phyloP scores from a whole-genome alignment of 192 early-diverging fungal genomes.

The Entophlyctis helioformis region DNA sequence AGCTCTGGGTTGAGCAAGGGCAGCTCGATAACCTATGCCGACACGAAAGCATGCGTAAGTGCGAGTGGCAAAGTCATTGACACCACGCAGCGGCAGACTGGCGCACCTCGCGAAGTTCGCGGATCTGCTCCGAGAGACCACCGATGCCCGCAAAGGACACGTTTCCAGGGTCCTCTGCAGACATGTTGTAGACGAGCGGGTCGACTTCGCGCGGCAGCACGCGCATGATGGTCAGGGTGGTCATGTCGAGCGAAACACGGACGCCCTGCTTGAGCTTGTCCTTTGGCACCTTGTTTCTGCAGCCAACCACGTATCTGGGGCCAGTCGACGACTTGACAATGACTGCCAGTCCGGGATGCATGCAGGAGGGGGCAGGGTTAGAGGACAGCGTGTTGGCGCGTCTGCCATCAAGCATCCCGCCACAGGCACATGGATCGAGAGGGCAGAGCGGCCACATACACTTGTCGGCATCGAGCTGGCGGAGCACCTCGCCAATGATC shows the following conservation, averaged over 20 bases:
- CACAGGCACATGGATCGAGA: too few relatives aligned
- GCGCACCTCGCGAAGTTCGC: constrained; percentile 84
- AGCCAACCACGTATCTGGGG: constrained; percentile 96
- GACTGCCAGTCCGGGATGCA: constrained; percentile 31
- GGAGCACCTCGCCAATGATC: constrained; percentile 95
- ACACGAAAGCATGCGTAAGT: background rate
- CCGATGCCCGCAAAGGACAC: constrained; percentile 96
- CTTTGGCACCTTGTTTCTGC: constrained; percentile 87
- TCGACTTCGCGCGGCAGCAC: constrained; percentile 96
- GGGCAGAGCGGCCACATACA: too few relatives aligned
- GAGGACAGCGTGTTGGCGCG: background rate
- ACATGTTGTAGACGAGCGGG: constrained; percentile 99
- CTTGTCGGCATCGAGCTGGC: constrained; percentile 92
- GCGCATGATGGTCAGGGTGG: constrained; percentile 99
- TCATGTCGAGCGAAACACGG: constrained; percentile 99
- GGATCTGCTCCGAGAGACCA: constrained; percentile 89
- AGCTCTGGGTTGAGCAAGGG: constrained; percentile 98
- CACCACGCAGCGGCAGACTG: too few relatives aligned
- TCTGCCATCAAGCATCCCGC: too few relatives aligned
- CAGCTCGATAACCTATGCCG: constrained; percentile 79
- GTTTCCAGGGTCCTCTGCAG: constrained; percentile 89
- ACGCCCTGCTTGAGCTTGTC: constrained; percentile 91
- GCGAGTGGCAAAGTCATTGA: too few relatives aligned
- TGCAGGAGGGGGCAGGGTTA: background rate
- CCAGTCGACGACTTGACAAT: constrained; percentile 96